A percentile compares a stretch with the other conserved stretches of the same genome.
These are phyloP conservation scores for Ceratopteris richardii DNA, from an alignment of 75 land plant genomes.

Conservation along the genomic window DNA sequence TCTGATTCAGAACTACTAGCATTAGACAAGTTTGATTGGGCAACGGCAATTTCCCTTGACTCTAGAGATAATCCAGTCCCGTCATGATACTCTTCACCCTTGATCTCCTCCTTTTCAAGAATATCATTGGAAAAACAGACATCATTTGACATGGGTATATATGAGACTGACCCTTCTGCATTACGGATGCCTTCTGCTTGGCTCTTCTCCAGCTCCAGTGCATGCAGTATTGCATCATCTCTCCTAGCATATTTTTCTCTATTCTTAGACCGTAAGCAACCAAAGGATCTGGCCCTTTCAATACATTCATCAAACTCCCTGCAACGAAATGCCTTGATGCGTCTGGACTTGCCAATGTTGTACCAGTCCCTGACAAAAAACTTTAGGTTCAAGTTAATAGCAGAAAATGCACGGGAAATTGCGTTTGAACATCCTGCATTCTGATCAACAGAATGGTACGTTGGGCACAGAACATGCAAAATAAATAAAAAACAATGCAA, in stretches of 20 bases:
- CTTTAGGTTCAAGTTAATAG: too few species aligned
- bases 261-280: constrained; percentile 30
- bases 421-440: too few species aligned
- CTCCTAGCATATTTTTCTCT: constrained; percentile 67
- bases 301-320: constrained; percentile 74
- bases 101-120: too few species aligned
- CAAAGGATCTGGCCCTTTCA: constrained; percentile 46
- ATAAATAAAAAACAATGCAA: too few species aligned
- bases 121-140: neutral
- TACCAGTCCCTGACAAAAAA: constrained; percentile 64
- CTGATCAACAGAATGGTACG: too few species aligned
- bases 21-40: neutral
- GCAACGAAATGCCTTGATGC: constrained; percentile 78
- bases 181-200: constrained; percentile 5
- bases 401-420: too few species aligned
- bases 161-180: too few species aligned
- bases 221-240: constrained; percentile 83
- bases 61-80: too few species aligned
- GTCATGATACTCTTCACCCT: too few species aligned
- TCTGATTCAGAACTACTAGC: neutral
- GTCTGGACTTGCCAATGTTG: constrained; percentile 65
- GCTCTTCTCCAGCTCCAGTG: constrained; percentile 56
- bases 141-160: neutral
- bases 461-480: too few species aligned
- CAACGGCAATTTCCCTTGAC: neutral